phyloP scores from a whole-genome alignment of 192 early-diverging fungal species.

The Coemansia sp. region DNA sequence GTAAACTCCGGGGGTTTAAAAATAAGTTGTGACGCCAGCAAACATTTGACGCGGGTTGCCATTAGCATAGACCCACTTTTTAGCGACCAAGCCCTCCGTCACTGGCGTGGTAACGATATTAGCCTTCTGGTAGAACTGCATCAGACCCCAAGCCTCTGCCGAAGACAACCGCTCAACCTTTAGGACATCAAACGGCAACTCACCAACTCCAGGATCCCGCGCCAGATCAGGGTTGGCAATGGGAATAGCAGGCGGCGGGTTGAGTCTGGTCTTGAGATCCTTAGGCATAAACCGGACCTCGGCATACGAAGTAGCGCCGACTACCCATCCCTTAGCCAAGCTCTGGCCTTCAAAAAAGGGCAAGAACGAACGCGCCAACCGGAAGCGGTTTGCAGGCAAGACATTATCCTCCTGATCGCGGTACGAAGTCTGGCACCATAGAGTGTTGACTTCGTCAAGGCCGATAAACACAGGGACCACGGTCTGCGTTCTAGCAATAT shows the following conservation, averaged over 20 bases:
- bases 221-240: constrained; percentile 41
- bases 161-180: constrained; percentile 31
- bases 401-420: constrained; percentile 39
- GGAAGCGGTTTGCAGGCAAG: constrained; percentile 33
- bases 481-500: constrained; percentile 39
- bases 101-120: constrained; percentile 28
- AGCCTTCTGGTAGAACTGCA: constrained; percentile 41
- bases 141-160: constrained; percentile 40
- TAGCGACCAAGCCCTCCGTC: constrained; percentile 38
- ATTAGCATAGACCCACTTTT: constrained; percentile 43
- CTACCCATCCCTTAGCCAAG: constrained; percentile 38
- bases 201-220: constrained; percentile 9
- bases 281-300: constrained; percentile 39
- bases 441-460: constrained; percentile 50
- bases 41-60: constrained; percentile 55
- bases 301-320: constrained; percentile 42
- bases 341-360: constrained; percentile 44
- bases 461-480: constrained; percentile 46
- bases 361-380: constrained; percentile 37
- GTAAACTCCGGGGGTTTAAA: neutral
- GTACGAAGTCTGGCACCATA: constrained; percentile 43
- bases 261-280: constrained; percentile 29
- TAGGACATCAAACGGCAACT: constrained; percentile 28
- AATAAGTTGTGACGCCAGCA: constrained; percentile 40
- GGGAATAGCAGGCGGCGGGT: constrained; percentile 27